Conservation (phyloP, 495 filamentous ascomycete species). For the Ramalina peruviana region DNA sequence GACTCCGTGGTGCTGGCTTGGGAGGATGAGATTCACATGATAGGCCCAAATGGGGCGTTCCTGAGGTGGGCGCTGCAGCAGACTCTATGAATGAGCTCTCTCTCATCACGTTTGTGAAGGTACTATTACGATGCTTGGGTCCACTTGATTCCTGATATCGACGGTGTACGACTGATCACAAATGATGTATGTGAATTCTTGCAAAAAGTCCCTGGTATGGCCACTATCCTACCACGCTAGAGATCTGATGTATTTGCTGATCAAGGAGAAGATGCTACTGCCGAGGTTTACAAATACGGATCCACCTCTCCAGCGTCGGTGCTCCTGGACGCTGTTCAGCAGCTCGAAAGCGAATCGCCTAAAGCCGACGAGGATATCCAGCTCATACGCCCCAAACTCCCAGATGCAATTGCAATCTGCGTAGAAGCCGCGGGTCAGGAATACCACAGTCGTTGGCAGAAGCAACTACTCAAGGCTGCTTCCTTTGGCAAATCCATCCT, state of each 20-base stretch:
- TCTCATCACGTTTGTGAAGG: conserved; percentile 25
- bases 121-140: conserved; percentile 86
- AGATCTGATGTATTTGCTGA: background rate
- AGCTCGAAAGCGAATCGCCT: conserved; percentile 83
- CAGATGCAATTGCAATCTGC: conserved; percentile 84
- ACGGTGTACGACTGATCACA: conserved; percentile 76
- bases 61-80: conserved; percentile 35
- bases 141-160: conserved; percentile 76
- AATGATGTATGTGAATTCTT: conserved; percentile 91
- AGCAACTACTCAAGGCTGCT: conserved; percentile 83
- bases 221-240: background rate
- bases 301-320: conserved; percentile 81
- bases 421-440: conserved; percentile 86
- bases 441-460: conserved; percentile 83
- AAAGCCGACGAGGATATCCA: conserved; percentile 98
- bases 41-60: conserved; percentile 68
- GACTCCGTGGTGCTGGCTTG: conserved; percentile 88
- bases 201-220: conserved; percentile 66
- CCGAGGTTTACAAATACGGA: conserved; percentile 78
- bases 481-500: conserved; percentile 95
- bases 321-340: conserved; percentile 79
- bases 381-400: conserved; percentile 70
- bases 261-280: conserved; percentile 46
- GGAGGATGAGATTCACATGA: conserved; percentile 96
- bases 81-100: background rate